Conservation (phyloP, 257 asterid genomes). For the Ligustrum vulgare region DNA sequence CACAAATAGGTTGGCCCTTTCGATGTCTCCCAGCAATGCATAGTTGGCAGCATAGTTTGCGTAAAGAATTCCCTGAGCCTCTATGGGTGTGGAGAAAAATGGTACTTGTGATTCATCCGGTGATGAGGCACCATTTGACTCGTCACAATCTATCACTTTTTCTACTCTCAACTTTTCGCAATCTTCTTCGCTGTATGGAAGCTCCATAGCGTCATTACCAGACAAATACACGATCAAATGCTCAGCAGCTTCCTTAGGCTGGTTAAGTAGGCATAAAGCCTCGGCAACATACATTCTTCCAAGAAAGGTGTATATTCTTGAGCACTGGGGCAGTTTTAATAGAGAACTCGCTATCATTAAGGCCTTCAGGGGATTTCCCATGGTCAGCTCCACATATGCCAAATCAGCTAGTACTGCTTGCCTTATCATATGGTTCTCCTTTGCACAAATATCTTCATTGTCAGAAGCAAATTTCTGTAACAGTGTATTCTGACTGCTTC, state of each 20-base stretch:
- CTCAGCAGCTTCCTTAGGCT: slow-evolving; percentile 77
- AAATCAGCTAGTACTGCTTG: slow-evolving; percentile 70
- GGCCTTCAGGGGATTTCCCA: slow-evolving; percentile 71
- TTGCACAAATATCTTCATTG: slow-evolving; percentile 44
- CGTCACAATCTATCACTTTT: slow-evolving; percentile 55
- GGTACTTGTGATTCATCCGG: slow-evolving; percentile 43
- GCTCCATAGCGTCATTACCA: slow-evolving; percentile 42
- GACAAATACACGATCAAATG: slow-evolving; percentile 46
- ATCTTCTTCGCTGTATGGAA: slow-evolving; percentile 71
- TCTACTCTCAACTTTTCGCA: slow-evolving; percentile 60
- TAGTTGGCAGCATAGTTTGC: slow-evolving; percentile 64
- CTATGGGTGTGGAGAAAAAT: slow-evolving; percentile 64
- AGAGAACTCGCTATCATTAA: slow-evolving; percentile 58
- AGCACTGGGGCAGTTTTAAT: slow-evolving; percentile 50
- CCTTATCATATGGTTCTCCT: slow-evolving; percentile 63
- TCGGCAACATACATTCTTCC: slow-evolving; percentile 81
- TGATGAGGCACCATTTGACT: slow-evolving; percentile 38
- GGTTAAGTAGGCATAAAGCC: slow-evolving; percentile 77
- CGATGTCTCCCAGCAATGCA: slow-evolving; percentile 60
- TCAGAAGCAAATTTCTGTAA: slow-evolving; percentile 51
- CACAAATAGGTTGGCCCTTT: slow-evolving; percentile 55
- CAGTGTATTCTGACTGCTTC: slow-evolving; percentile 46
- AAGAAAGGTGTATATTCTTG: slow-evolving; percentile 51
- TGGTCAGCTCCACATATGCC: slow-evolving; percentile 73
- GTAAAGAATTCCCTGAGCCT: slow-evolving; percentile 64